Base-by-base conservation (phyloP, 2,329 filamentous ascomycete genomes). In the Zalaria sp. region DNA sequence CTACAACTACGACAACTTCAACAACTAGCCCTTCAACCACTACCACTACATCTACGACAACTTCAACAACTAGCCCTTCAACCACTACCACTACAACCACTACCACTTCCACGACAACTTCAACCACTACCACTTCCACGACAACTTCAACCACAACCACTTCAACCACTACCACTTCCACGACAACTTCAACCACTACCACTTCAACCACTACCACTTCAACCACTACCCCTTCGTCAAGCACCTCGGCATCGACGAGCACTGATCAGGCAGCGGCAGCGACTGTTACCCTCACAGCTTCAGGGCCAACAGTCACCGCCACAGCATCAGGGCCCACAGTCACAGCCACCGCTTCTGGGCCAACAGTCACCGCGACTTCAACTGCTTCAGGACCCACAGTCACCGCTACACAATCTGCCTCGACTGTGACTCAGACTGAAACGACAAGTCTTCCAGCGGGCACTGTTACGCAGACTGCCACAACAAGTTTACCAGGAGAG, bases 61-160 rank as follows among this genome's bases (percentile, higher is more conserved):
- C 38, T 8, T 32, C 26, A 27, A 40, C 38, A 18, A 34, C 38
- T 9, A 40, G 26, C 9, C 11, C 28, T n/a, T 34, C 38, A 25
- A 34, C 38, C 25, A 40, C 38, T 3, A 40, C 38, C 8, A 40
- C 38, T 4, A 40, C 38, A 9, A 34, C 38, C 5, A n/a, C n/a
- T n/a, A n/a, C n/a, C n/a, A n/a, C n/a, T n/a, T n/a, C n/a, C n/a
- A 40, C 38, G 8, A 40, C 38, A 18, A 40, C 38, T n/a, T 28
- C 38, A 34, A 41, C 39, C n/a, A 35, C 39, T 4, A 35, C n/a
- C n/a, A n/a, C n/a, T n/a, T n/a, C n/a, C n/a, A n/a, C 32, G 7
- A 41, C 39, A 11, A 40, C 27, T 9, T 10, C 38, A 7, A 32
- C 27, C 4, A 40, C 27, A 3, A 40, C 38, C 9, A 40, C 18